A percentile compares a stretch with the other conserved stretches of the same genome.
These are phyloP conservation scores for Thymus mandschuricus DNA, from an alignment of 257 asterid species.

Conservation along the genomic window DNA sequence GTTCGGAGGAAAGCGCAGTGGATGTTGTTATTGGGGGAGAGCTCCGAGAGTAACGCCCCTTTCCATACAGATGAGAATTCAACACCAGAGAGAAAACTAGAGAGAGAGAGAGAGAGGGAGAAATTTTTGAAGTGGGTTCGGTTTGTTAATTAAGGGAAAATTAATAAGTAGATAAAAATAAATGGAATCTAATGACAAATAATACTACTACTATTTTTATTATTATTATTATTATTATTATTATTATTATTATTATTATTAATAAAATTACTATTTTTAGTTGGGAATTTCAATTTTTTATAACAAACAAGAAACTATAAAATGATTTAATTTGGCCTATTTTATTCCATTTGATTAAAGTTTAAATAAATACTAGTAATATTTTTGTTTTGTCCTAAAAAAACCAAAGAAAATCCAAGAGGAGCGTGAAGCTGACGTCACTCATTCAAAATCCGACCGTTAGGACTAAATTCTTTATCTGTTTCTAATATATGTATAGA, in stretches of 20 bases:
- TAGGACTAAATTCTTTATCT: background rate
- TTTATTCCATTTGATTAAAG: no score
- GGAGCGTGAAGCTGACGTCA: conserved; percentile 15
- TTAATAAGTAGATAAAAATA: background rate
- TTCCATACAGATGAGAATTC: conserved; percentile 13
- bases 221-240: no score
- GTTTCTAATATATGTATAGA: no score
- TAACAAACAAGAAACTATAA: no score
- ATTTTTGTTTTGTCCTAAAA: no score
- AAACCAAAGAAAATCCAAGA: background rate
- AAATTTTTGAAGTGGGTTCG: conserved; percentile 27
- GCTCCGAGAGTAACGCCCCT: conserved; percentile 43
- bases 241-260: no score
- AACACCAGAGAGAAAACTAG: conserved; percentile 9
- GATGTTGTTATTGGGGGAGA: conserved; percentile 25
- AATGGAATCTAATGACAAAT: background rate
- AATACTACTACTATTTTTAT: no score
- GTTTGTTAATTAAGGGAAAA: background rate
- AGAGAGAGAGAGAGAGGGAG: conserved; percentile 23
- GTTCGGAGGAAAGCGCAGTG: conserved; percentile 7
- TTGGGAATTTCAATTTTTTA: no score
- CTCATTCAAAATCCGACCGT: conserved; percentile 1
- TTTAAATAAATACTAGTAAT: background rate
- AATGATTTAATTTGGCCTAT: no score
- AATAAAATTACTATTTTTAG: no score